Conservation (phyloP, 1,284 basidiomycete genomes). For the Moesziomyces antarcticus region DNA sequence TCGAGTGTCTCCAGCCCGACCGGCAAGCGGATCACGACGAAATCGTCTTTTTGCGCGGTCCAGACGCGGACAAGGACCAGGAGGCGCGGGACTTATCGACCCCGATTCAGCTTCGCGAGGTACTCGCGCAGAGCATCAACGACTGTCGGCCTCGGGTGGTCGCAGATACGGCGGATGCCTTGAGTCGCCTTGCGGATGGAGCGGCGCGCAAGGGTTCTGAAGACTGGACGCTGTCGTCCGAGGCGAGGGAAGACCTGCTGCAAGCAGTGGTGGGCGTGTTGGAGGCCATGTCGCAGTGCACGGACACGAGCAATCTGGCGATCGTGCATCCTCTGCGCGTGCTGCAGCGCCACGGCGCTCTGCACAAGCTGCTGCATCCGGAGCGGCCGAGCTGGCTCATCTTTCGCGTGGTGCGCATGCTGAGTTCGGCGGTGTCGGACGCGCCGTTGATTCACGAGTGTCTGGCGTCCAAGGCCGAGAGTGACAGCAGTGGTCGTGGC, state of each 20-base stretch:
- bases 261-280: constrained; percentile 24
- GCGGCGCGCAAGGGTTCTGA: not conserved
- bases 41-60: constrained; percentile 15
- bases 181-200: no score
- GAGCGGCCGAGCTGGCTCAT: constrained; percentile 24
- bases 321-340: constrained; percentile 22
- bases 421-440: constrained; percentile 24
- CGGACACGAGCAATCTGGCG: constrained; percentile 9
- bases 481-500: not conserved
- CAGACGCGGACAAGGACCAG: not conserved
- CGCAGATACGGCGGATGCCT: no score
- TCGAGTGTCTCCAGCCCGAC: constrained; percentile 25
- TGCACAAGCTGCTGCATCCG: constrained; percentile 39
- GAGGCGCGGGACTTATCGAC: constrained; percentile 1
- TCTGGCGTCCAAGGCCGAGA: constrained; percentile 20
- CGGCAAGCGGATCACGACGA: constrained; percentile 18
- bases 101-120: constrained; percentile 26
- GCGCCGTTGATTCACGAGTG: constrained; percentile 39
- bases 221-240: constrained; percentile 14
- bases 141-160: constrained; percentile 12
- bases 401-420: constrained; percentile 25
- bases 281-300: constrained; percentile 23
- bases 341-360: constrained; percentile 21
- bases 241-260: constrained; percentile 33
- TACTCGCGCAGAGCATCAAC: constrained; percentile 39